Evolutionary conservation across 2,329 filamentous ascomycete genomes (phyloP).

Genomic region (Epichloe elymi): DNA sequence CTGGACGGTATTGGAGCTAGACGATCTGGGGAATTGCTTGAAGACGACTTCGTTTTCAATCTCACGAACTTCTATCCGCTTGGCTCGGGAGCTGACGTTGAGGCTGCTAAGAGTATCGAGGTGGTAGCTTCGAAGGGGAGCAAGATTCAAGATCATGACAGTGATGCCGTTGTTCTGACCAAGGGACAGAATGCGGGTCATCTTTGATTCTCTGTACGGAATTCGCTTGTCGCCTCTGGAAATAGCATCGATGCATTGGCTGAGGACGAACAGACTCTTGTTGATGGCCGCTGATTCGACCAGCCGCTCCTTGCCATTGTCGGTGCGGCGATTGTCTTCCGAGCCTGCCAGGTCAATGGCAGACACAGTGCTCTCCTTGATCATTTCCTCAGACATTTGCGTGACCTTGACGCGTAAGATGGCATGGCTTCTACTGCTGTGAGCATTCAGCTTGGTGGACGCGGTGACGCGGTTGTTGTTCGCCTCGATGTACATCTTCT

Average conservation of each 20-base stretch:
- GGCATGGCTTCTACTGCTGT: constrained; percentile 81
- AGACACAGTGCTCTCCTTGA: constrained; percentile 69
- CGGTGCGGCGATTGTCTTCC: constrained; percentile 87
- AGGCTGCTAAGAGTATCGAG: constrained; percentile 86
- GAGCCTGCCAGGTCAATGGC: constrained; percentile 93
- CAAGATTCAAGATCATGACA: constrained; percentile 91
- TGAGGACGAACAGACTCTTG: constrained; percentile 89
- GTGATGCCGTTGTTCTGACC: constrained; percentile 93
- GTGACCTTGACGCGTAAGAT: constrained; percentile 83
- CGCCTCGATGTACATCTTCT: constrained; percentile 77
- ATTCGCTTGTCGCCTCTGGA: constrained; percentile 62
- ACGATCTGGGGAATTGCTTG: constrained; percentile 54
- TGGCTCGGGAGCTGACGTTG: constrained; percentile 89
- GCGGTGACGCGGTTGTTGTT: constrained; percentile 85
- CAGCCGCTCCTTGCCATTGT: constrained; percentile 83
- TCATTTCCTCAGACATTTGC: constrained; percentile 55
- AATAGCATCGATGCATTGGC: constrained; percentile 92
- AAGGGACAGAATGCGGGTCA: constrained; percentile 85
- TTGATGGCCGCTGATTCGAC: constrained; percentile 97
- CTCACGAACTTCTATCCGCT: constrained; percentile 90
- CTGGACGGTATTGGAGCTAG: constrained; percentile 26
- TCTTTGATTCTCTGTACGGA: constrained; percentile 90
- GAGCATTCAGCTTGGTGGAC: constrained; percentile 82
- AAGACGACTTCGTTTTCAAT: constrained; percentile 92
- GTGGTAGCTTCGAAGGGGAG: constrained; percentile 83